Percentiles rank a stretch among this genome's conserved stretches.
Conservation (phyloP, 163 green algal genomes). For the Dunaliella salina region DNA sequence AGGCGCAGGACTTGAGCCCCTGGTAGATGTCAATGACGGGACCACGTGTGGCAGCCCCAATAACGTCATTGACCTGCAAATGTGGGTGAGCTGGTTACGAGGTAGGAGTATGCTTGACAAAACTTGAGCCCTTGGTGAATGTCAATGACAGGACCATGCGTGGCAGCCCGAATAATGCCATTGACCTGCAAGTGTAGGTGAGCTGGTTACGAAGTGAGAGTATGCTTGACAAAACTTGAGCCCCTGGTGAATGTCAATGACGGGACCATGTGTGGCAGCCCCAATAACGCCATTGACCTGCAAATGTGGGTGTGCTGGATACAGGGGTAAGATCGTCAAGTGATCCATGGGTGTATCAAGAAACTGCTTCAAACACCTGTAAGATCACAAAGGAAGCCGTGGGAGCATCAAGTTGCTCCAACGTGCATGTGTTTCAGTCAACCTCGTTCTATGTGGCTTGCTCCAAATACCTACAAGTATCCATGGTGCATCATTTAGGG, state of each 20-base stretch:
- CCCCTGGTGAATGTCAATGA: not conserved
- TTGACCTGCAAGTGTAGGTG: not conserved
- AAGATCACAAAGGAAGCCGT: not conserved
- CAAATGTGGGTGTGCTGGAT: too few species aligned
- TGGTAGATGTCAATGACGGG: not conserved
- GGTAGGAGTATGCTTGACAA: not conserved
- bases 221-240: not conserved
- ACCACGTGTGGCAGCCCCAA: not conserved
- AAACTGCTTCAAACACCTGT: not conserved
- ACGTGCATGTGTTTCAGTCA: not conserved
- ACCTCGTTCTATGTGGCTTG: too few species aligned
- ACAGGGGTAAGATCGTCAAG: not conserved
- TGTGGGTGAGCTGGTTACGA: too few species aligned
- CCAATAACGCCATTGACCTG: not conserved
- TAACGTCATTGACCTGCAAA: not conserved
- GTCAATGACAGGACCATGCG: not conserved
- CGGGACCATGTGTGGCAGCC: not conserved
- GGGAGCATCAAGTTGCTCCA: not conserved
- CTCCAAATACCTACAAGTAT: too few species aligned
- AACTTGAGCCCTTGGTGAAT: not conserved
- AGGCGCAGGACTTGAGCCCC: not conserved
- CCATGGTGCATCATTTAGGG: too few species aligned
- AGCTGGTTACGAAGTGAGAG: not conserved
- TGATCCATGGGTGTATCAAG: not conserved
- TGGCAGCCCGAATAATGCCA: not conserved